A percentile compares a stretch with the other conserved stretches of the same genome.
These are phyloP conservation scores for Phytophthora nicotianae DNA, from an alignment of 352 stramenopile species.

Conservation along the genomic window DNA sequence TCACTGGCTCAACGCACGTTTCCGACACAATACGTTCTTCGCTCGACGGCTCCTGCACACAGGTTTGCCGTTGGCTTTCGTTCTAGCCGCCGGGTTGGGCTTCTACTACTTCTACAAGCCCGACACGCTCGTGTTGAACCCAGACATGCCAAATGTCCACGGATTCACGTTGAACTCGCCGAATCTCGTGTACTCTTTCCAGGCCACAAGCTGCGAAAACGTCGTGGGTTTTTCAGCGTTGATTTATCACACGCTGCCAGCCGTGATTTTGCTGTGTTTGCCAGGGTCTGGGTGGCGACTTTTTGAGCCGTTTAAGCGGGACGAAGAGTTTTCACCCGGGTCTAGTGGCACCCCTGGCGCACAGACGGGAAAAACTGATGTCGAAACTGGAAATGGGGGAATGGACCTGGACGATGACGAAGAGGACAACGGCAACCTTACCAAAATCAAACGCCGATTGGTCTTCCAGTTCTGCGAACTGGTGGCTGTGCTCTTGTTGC, in stretches of 20 bases:
- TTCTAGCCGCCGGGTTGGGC: slow-evolving; percentile 51
- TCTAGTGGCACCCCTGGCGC: slow-evolving; percentile 3
- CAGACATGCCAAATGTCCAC: slow-evolving; percentile 21
- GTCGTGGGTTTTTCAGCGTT: slow-evolving; percentile 78
- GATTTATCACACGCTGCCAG: slow-evolving; percentile 70
- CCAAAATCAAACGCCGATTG: slow-evolving; percentile 76
- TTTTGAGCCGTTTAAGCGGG: slow-evolving; percentile 80
- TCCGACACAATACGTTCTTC: slow-evolving; percentile 83
- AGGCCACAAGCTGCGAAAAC: slow-evolving; percentile 73
- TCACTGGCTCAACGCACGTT: slow-evolving; percentile 63
- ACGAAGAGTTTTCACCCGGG: slow-evolving; percentile 17
- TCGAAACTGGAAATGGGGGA: slow-evolving; percentile 27
- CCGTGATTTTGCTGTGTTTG: slow-evolving; percentile 63
- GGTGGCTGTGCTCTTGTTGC: slow-evolving; percentile 56
- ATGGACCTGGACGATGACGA: slow-evolving; percentile 40
- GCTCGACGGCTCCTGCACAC: slow-evolving; percentile 60
- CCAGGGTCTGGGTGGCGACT: slow-evolving; percentile 56
- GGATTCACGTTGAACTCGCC: slow-evolving; percentile 63
- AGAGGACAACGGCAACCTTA: slow-evolving; percentile 51
- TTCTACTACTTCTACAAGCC: slow-evolving; percentile 83
- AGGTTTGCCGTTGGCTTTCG: slow-evolving; percentile 40
- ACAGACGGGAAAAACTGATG: slow-evolving; percentile 27
- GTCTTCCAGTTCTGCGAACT: slow-evolving; percentile 79
- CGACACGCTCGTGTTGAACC: slow-evolving; percentile 49
- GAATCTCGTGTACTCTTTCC: slow-evolving; percentile 65